Evolutionary conservation across 768 basidiomycete genomes (phyloP), one percentile per base, ranked within the genome.

Genomic region (Trametes cinnabarina): DNA sequence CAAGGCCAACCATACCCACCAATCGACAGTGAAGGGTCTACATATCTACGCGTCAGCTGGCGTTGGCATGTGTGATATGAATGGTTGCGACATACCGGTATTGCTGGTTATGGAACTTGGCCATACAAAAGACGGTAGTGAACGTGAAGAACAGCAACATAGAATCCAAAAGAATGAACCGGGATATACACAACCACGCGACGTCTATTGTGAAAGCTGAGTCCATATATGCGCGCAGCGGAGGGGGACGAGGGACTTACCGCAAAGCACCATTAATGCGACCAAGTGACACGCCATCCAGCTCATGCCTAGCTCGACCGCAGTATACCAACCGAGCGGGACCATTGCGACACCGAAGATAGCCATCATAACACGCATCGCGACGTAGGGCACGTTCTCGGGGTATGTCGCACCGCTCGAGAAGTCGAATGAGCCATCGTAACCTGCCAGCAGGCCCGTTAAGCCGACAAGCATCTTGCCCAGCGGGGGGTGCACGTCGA

Each of bases 121-220:
- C 86, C 48, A 98, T 77, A 71, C 90, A 92, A 74, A 96, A 95
- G 65, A 96, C 90, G 41, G 95, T 95, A 68, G 92, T 87, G 80
- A 98, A 93, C 39, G 97, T 98, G 78, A 99, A 98, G 81, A 96
- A 97, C 32, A 99, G 78, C n/a, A 99, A 77, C 93, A 99, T 97
- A 20, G 97, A 94, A 71, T 99, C 97, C 66, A 99, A 79, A 35
- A 99, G 86, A 73, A 98, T 94, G 72, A 99, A 99, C 23, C 96
- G 86, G 26, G 94, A 96, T 69, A 98, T 99, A 66, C 87, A 90
- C 43, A 98, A 73, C 97, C 95, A 99, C 60, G 90, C 95, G 60
- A 98, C 85, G 74, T 99, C 97, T 97, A 20, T n/a, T n/a, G n/a
- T 40, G 5, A 25, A 14, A 17, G 12, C 15, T 35, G 37, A 51